Base-by-base conservation (phyloP, 2,329 filamentous ascomycete species). In the Trichoderma breve region DNA sequence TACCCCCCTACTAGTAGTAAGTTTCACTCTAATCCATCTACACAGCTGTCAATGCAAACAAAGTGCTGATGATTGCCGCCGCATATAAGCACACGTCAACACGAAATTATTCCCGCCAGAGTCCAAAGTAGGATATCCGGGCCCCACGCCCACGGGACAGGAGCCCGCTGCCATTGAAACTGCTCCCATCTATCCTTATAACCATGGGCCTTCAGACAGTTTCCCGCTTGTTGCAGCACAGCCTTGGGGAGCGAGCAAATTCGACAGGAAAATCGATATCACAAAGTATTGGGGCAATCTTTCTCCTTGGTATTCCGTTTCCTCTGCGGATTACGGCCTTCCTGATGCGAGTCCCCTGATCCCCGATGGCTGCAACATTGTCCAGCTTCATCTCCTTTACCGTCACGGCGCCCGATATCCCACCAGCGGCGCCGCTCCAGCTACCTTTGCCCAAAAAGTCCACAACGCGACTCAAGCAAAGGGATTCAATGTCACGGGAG, bases 381-480 rank as follows among this genome's bases (percentile, higher is more conserved):
- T 65, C n/a, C 43, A 65, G 43, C 9, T 65, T 14, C 63, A 65
- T 18, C 63, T 65, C 12, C 43, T 65, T 1, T 65, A 65, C 43
- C 63, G 63, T 12, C 63, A 65, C 30, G 63, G 63, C 4, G 63
- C 63, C 18, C 63, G 63, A 18, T 65, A 65, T 65, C 63, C 63
- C 47, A 65, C 63, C 63, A 65, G 63, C 63, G 43, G 43, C 28
- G 63, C 63, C 6, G 63, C 63, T 55, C 63, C 63, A 14, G 63
- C 63, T 24, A 65, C 63, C 7, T 65, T 65, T 65, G 63, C 63
- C 24, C 63, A 65, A 55, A 65, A 65, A 18, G 28, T 65, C 2
- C 63, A 65, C n/a, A 65, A 65, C 14, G 26, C 63, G n/a, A 65
- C 47, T 7, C 47, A 12, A 21, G 47, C n/a, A 53, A 24, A 53